Evolutionary conservation across 2,329 filamentous ascomycete genomes (phyloP), one percentile per base, ranked within the genome.

Genomic region (Diatrype stigma): DNA sequence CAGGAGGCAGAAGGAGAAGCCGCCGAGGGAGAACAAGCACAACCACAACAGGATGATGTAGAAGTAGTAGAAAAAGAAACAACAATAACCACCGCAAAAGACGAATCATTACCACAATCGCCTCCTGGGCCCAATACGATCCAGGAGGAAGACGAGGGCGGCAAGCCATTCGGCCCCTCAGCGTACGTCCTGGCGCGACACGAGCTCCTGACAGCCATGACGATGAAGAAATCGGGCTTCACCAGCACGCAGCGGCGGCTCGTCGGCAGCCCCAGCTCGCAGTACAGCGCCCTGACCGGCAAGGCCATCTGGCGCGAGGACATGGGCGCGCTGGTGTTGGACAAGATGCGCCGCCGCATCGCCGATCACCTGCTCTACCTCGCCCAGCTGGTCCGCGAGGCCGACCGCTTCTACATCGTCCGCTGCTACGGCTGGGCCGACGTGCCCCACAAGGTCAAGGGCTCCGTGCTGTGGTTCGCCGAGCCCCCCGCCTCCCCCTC

Each of bases 261-360:
- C 42, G 51, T 60, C 19, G 50, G 47, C 23, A 50, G 47, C 4
- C 48, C 49, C 4, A 57, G 23, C 32, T 54, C 57, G 19, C 48
- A 46, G 16, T 61, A 60, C 42, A 47, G 22, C 6, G 16, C 10
- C 14, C 17, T 62, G 23, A 17, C 32, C 0, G 7, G 14, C 2
- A 53, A 49, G n/a, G 64, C 67, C 8, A 64, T 71, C 22, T 82
- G 75, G 75, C 75, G 81, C 28, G 38, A 67, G 5, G 80, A 84
- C 56, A 87, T 86, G 81, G 71, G 76, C 32, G 64, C 69, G 0
- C 69, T 79, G 23, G 60, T 87, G 0, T 67, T 85, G 3, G 64
- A 71, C 6, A 66, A 77, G 51, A 70, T 85, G 67, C 75, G 79
- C 4, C 65, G 72, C 5, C 66, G 72, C 2, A 70, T 78, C 17